A percentile compares a stretch with the other conserved stretches of the same genome.
Conservation (phyloP, 805 yeast species). For the Alloascoidea africana region DNA sequence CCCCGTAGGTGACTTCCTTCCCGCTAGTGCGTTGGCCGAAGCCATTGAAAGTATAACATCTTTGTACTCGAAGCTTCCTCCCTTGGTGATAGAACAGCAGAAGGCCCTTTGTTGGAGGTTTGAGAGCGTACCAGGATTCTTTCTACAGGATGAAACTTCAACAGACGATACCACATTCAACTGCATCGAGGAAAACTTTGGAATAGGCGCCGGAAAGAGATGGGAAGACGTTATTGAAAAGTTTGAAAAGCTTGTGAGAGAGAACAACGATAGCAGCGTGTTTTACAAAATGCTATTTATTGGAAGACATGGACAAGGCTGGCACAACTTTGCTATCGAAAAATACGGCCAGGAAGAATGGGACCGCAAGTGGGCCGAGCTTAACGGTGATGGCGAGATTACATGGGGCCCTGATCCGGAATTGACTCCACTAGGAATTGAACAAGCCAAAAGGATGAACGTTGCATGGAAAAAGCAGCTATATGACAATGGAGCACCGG, state of each 20-base stretch:
- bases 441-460: conserved; percentile 29
- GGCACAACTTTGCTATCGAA: conserved; percentile 30
- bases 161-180: conserved; percentile 29
- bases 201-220: conserved; percentile 17
- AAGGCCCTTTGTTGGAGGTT: conserved; percentile 4
- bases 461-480: conserved; percentile 25
- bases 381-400: conserved; percentile 28
- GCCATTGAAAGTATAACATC: no score
- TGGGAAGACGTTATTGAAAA: conserved; percentile 20
- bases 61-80: no score
- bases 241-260: conserved; percentile 18
- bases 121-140: conserved; percentile 25
- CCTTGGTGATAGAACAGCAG: no score
- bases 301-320: conserved; percentile 42
- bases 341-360: conserved; percentile 30
- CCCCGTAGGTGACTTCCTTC: no score
- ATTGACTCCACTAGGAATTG: conserved; percentile 28
- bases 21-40: no score
- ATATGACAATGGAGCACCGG: conserved; percentile 12
- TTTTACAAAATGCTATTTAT: conserved; percentile 31
- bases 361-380: conserved; percentile 28
- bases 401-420: conserved; percentile 36
- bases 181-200: conserved; percentile 27
- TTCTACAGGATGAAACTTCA: conserved; percentile 25
- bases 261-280: conserved; percentile 15